Evolutionary conservation across 2,329 filamentous ascomycete genomes (phyloP), one percentile per base, ranked within the genome.

Genomic region (Rhinocladiella mackenziei): DNA sequence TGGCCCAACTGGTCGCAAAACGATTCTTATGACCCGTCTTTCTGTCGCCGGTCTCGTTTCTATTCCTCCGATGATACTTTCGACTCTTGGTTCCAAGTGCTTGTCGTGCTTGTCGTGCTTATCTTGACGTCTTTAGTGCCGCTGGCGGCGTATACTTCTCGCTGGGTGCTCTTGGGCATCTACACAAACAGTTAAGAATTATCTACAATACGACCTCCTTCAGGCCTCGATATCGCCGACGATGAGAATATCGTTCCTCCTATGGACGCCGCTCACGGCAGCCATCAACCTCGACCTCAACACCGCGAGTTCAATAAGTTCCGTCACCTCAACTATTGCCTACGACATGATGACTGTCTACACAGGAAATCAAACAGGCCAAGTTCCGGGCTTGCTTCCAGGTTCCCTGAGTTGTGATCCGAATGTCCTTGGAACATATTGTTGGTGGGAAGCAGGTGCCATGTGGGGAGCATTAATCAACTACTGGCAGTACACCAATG

Each of bases 381-480:
- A 62, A 31, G 62, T 66, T 1, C 66, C 66, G n/a, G 66, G 66
- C 32, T 62, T 67, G 39, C 49, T 69, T 3, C 58, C 61, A 17
- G 65, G 60, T 15, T 66, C 64, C 11, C 64, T 66, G 60, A 48
- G 34, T 15, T 56, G 51, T 30, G 45, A 57, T 40, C 55, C 53
- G 22, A 50, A 48, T 26, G 45, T 40, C 40, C 14, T 23, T 3
- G 44, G 28, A 1, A 50, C 40, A 1, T 69, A 69, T 47, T 67
- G 62, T 54, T 70, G 67, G 67, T 69, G 67, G 66, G 65, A 69
- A 49, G 64, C 64, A 7, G 67, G 66, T 9, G 66, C 66, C 13
- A 68, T 69, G 65, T 69, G 67, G 52, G 61, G 59, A 22, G 32
- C 61, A 1, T 48, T 70, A 14, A 60, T 70, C 49, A 64, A 70